Base-by-base conservation (phyloP, 2,329 filamentous ascomycete genomes). In the Pseudopithomyces maydicus region DNA sequence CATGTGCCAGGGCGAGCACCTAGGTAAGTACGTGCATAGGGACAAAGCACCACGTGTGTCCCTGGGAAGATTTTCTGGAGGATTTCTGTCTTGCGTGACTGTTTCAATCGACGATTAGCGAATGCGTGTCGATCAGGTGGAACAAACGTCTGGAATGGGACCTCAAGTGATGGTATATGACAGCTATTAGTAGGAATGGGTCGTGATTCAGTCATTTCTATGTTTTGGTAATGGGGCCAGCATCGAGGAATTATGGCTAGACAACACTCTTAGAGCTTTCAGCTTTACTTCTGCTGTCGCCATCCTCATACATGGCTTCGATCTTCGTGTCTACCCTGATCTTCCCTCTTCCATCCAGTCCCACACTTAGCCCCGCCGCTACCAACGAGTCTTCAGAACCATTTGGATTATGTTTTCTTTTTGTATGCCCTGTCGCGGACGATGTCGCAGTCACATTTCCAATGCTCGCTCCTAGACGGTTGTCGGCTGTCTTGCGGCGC, bases 331-430 rank as follows among this genome's bases (percentile, higher is more conserved):
- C 59, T 2, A 62, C 59, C 2, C 39, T 59, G 3, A 64, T 63
- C 15, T 57, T 57, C 3, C 55, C 55, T 8, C 47, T 42, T 6
- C 19, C 48, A 22, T 46, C 48, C 5, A 49, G 22, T 35, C 48
- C 15, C 14, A 49, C 41, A 20, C 45, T 44, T 20, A 50, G 14
- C 5, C 43, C 55, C 43, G 56, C 50, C 0, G 57, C 51, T 10
- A 64, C 59, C 12, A 64, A 41, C 36, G 62, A 61, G n/a, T 63
- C 59, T 29, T 63, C 62, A 3, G 62, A 63, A 11, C 59, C 59
- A 23, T 63, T 60, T 20, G 57, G 49, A 26, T 58, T 49, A 32
- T n/a, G 23, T 6, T 36, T 22, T 29, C 26, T 38, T 8, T n/a
- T 50, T 12, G 22, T 20, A 29, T 36, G 47, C 2, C 26, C 26